Base-by-base conservation (phyloP, 2,329 filamentous ascomycete species). In the Apiospora phragmitis region DNA sequence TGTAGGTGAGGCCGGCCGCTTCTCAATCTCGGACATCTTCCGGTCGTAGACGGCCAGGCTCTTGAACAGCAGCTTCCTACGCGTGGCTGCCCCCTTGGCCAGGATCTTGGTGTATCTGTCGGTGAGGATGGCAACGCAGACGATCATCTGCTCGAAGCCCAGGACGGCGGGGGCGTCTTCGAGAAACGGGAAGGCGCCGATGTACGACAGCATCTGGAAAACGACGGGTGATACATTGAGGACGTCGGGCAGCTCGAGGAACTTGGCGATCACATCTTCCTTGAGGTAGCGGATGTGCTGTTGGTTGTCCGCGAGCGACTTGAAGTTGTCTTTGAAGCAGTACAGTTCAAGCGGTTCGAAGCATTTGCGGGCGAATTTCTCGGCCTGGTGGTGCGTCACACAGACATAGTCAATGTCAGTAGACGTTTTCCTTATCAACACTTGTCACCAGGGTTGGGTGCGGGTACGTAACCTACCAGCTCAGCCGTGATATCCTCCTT, bases 111-210 rank as follows among this genome's bases (percentile, higher is more conserved):
- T 86, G 78, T 93, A 92, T 71, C 92, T 85, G 75, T 92, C 90
- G 1, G 92, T 94, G 83, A 94, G 86, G 73, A 94, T 88, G 1
- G 91, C 90, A 66, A 94, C 86, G 1, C 92, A 91, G 82, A 93
- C 92, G 71, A 94, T 85, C 80, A 94, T 82, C 75, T 91, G 90
- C 72, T 93, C 89, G 59, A 92, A 87, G 11, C 91, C 90, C 67
- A 94, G 80, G 3, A 93, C 90, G 3, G 87, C 90, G 0, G 92
- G 92, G 0, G 91, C 92, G 76, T 93, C 89, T 68, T 88, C 86
- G 2, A 92, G 84, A 73, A 94, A 94, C 0, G 92, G 92, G 71
- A 94, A 94, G 0, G 92, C 90, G 42, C 90, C 92, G 0, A 94
- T 84, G 74, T 91, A 92, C 5, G 90, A 91, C 2, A 91, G 79